Base-by-base conservation (phyloP, 2,329 filamentous ascomycete species). In the Ascochyta clinopodiicola region DNA sequence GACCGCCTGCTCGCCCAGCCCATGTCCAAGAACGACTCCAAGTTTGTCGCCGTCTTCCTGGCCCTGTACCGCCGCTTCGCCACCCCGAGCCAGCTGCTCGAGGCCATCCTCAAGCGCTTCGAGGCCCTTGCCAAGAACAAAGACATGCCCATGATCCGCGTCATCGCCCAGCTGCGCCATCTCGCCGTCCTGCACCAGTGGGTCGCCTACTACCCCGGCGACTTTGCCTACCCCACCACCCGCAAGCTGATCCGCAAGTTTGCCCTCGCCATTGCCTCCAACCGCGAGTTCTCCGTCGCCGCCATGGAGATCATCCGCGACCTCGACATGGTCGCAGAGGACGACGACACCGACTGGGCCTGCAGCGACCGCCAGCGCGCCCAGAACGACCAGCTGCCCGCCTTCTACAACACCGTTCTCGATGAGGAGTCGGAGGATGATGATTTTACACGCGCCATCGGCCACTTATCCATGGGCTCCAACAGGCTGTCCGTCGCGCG, bases 61-160 rank as follows among this genome's bases (percentile, higher is more conserved):
- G 96, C 94, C 61, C 81, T 98, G 13, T 98, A 98, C 76, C 89
- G 95, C 59, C 96, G 95, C 74, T 98, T 99, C 72, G 90, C 92
- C 4, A 86, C 93, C 2, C 95, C 95, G 0, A 84, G 85, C 9
- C 84, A 89, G 61, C 82, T 99, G 4, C 86, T 98, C 47, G 84
- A 87, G 36, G 87, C 91, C 7, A 89, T 98, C 39, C 81, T 96
- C 36, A 82, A 88, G 54, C 87, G 90, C 35, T 86, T 96, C 57
- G 89, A 96, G 62, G 82, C 80, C 15, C 79, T 90, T 22, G 86
- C 87, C 66, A 85, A 87, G 38, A 87, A 90, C 57, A 87, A 84
- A 61, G 81, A 82, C 9, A 82, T 87, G 60, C 88, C 90, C 60
- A 84, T 97, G 38, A 88, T 88, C 49, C 91, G 89, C 65, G 93